Base-by-base conservation (phyloP, 208 protist species). In the Leishmania braziliensis region DNA sequence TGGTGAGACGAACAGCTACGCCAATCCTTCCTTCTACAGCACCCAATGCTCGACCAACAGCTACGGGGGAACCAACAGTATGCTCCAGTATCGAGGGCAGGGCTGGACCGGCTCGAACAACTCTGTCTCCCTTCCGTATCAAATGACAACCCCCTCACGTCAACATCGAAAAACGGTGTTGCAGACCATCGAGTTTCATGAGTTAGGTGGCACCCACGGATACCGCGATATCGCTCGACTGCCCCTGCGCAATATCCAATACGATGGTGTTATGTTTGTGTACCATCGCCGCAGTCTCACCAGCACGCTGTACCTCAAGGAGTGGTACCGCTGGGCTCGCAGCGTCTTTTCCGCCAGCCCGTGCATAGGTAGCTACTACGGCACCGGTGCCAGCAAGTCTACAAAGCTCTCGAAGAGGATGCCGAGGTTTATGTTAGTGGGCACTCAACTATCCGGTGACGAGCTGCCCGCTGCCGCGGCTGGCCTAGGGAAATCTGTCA, bases 241-340 rank as follows among this genome's bases (percentile, higher is more conserved):
- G 56, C 89, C 91, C 1, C 74, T 95, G 51, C 77, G 78, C 51
- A 78, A 84, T 5, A 90, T 95, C 36, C 60, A 77, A 43, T 94
- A 93, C 77, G 92, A 95, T 79, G 94, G 94, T 77, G 86, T 95
- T 71, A 92, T 95, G 54, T 92, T 95, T 51, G 73, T 97, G 39
- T 95, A 97, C 81, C 85, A 94, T 65, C 85, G 88, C 9, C 80
- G 86, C 66, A 88, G 88, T 76, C 84, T 86, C n/a, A 84, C 87
- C 58, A 95, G 90, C 85, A 87, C 89, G 14, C 75, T 84, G n/a
- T 84, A 88, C 62, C 85, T 95, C 10, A 69, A 81, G 9, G 77
- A 81, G 46, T 93, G 92, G 91, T 93, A 95, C 75, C 60, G 84
- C 23, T 81, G 82, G 75, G 66, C 94, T 33, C 74, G 80, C 43